Base-by-base conservation (phyloP, 1,139 yeast genomes). In the Tardiomyces depauwii region DNA sequence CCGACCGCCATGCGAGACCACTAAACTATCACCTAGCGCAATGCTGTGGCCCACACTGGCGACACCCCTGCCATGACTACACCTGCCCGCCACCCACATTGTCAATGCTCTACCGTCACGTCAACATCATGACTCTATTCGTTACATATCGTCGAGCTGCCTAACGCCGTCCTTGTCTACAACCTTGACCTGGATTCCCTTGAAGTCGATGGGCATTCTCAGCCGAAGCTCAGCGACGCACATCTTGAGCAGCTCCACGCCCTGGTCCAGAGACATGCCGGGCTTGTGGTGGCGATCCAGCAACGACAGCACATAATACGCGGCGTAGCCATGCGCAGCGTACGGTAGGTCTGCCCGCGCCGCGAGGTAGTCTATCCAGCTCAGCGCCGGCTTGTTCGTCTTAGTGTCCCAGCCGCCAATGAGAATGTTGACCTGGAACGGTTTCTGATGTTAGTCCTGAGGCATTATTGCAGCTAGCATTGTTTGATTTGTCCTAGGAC, bases 291-390 rank as follows among this genome's bases (percentile, higher is more conserved):
- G 96, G 57, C 83, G 88, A 68, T 91, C 99, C 57, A 93, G 74
- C 53, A 91, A 71, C 2, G 98, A 85, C 63, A 87, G 76, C 42
- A 95, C 81, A 65, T 91, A 91, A 66, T 88, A 93, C 2, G 94
- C 95, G 33, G 98, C 95, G 60, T 93, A 91, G 2, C 98, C 98
- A 61, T 88, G 96, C 2, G 96, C 95, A 12, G 95, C 96, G 61
- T 93, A 91, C 18, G 98, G 97, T 49, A 91, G 72, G 51, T 82
- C 87, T 16, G 82, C 95, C 55, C 82, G 79, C 2, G 98, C 87
- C 2, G 98, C 98, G 58, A 93, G 71, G 63, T 91, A 91, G 63
- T 91, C 99, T 55, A 93, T 85, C 82, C 93, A 88, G 61, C 84
- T 81, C 61, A 91, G 74, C 42, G 78, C 72, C 33, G 97, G 89